phyloP scores from a whole-genome alignment of 495 filamentous ascomycete species.

The Penicillium longicatenatum region DNA sequence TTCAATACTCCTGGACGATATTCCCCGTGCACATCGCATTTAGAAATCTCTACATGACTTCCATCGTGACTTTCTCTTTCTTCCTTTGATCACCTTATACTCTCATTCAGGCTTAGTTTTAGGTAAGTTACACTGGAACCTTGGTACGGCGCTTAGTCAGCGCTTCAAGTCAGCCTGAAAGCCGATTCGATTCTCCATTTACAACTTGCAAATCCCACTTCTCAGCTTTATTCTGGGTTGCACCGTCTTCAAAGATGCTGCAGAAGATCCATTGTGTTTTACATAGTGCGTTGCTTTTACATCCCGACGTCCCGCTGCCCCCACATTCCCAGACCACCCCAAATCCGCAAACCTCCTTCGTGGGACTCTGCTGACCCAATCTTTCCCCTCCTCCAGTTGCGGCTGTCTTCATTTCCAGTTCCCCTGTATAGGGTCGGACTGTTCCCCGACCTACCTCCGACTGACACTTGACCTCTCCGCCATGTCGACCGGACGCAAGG shows the following conservation, averaged over 20 bases:
- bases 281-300: slow-evolving; percentile 36
- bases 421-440: slow-evolving; percentile 35
- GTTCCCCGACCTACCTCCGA: slow-evolving; percentile 14
- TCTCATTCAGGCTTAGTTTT: neutral
- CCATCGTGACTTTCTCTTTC: neutral
- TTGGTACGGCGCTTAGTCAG: slow-evolving; percentile 6
- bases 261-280: slow-evolving; percentile 35
- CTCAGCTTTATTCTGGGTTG: slow-evolving; percentile 2
- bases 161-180: slow-evolving; percentile 10
- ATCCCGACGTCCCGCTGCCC: slow-evolving; percentile 25
- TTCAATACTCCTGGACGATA: neutral
- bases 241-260: slow-evolving; percentile 42
- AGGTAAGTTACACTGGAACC: neutral
- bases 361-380: slow-evolving; percentile 35
- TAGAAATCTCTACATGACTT: slow-evolving; percentile 3
- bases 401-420: slow-evolving; percentile 35
- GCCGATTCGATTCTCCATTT: slow-evolving; percentile 2
- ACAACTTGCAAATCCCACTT: neutral
- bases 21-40: neutral
- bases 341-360: slow-evolving; percentile 34
- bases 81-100: neutral
- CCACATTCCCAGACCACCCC: slow-evolving; percentile 40
- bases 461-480: slow-evolving; percentile 18
- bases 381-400: slow-evolving; percentile 29
- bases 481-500: slow-evolving; percentile 58